Evolutionary conservation across 352 stramenopile genomes (phyloP).

Genomic region (Globisporangium yorkense): DNA sequence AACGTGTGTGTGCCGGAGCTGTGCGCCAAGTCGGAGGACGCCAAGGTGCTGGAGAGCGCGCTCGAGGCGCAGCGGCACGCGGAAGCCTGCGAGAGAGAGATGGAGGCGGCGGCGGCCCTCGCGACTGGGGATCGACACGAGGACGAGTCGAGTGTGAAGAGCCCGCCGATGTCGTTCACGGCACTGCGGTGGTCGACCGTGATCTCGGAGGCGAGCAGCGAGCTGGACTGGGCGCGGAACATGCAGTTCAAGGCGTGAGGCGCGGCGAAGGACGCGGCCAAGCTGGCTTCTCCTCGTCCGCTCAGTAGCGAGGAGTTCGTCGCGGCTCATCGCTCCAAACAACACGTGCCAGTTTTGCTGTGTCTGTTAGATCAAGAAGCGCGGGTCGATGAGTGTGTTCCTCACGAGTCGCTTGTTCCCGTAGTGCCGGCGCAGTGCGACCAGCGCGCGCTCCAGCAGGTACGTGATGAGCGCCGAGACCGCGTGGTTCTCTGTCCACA

Average conservation of each 20-base stretch:
- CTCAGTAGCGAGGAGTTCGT: too few relatives aligned
- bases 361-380: conserved; percentile 57
- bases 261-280: too few relatives aligned
- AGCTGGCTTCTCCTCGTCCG: too few relatives aligned
- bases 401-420: conserved; percentile 42
- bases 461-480: conserved; percentile 64
- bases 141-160: not conserved
- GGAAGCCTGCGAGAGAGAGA: conserved; percentile 43
- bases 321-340: too few relatives aligned
- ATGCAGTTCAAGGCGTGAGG: conserved; percentile 56
- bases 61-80: conserved; percentile 31
- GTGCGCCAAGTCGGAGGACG: conserved; percentile 33
- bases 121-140: not conserved
- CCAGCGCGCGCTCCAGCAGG: conserved; percentile 33
- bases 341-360: conserved; percentile 4
- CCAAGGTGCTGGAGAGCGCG: conserved; percentile 7
- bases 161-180: conserved; percentile 46
- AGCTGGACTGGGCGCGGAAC: conserved; percentile 71
- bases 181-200: conserved; percentile 72
- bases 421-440: conserved; percentile 29
- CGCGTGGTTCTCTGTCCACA: conserved; percentile 61
- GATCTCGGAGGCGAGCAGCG: conserved; percentile 79
- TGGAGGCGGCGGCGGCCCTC: conserved; percentile 2
- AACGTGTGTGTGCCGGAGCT: conserved; percentile 73
- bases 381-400: conserved; percentile 53